phyloP scores from a whole-genome alignment of 164 flowering plant species.

The Vitis amurensis region DNA sequence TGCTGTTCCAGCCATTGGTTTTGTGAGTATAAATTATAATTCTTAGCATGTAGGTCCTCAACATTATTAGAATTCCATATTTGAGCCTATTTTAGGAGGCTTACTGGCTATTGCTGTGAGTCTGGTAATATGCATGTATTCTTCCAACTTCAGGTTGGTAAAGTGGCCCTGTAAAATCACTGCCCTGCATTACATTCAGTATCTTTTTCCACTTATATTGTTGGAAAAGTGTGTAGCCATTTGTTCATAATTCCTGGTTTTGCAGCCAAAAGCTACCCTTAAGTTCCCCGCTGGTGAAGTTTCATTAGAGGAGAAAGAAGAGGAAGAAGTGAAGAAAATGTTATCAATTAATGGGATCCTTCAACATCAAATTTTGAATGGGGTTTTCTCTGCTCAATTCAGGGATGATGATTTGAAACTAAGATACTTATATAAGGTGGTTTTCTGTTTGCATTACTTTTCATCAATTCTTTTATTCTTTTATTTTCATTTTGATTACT shows the following conservation, averaged over 20 bases:
- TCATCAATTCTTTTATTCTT: background rate
- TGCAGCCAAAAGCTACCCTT: constrained; percentile 87
- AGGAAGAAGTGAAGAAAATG: constrained; percentile 55
- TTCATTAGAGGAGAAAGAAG: constrained; percentile 75
- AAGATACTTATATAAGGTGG: constrained; percentile 81
- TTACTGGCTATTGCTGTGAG: background rate
- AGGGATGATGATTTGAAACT: constrained; percentile 64
- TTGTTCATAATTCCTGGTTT: constrained; percentile 3
- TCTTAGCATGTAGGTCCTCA: background rate
- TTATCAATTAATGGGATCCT: constrained; percentile 63
- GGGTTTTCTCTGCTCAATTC: constrained; percentile 71
- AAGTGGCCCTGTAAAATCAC: too few species aligned
- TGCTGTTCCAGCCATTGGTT: constrained; percentile 69
- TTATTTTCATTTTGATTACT: background rate
- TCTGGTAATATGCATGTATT: background rate
- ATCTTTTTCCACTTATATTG: background rate
- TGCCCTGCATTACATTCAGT: too few species aligned
- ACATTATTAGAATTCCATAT: background rate
- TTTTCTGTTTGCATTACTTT: background rate
- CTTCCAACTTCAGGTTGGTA: background rate
- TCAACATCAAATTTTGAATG: constrained; percentile 62
- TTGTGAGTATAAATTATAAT: constrained; percentile 56
- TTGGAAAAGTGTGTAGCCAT: background rate
- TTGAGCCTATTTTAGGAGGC: background rate
- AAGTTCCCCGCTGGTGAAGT: constrained; percentile 86